Evolutionary conservation across 768 basidiomycete genomes (phyloP), one percentile per base, ranked within the genome.

Genomic region (Pleurotus pulmonarius): DNA sequence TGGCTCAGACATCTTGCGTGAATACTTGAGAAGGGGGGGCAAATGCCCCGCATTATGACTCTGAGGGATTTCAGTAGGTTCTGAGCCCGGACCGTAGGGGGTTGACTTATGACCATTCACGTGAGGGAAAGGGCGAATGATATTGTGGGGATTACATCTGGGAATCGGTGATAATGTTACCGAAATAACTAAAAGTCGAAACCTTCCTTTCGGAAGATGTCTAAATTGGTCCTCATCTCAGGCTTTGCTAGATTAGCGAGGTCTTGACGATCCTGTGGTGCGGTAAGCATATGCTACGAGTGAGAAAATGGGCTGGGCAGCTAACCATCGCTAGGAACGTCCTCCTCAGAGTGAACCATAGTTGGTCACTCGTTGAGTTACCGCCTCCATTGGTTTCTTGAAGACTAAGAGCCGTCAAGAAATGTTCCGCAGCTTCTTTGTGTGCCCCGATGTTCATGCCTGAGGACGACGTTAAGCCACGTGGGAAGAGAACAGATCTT

Each of bases 351-450:
- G 96, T 98, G 54, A 83, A 80, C 97, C 94, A 98, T 29, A 98
- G 75, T 60, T 93, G 90, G 56, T 88, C 84, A 58, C 89, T 93
- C 47, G 86, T 89, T 64, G 84, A 86, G 56, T 78, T 85, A 57
- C 75, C 83, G 1, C 81, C 81, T 6, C 51, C 51, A 39, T 53
- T 38, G 7, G 83, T 72, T 63, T 90, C 86, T 63, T 96, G 94
- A 65, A 94, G 75, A 11, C 80, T 81, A 39, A 97, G 73, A 0
- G 92, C 94, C 59, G 89, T 87, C 51, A 97, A 75, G 67, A 97
- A 90, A 71, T 99, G 97, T 63, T 99, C 97, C 3, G 93, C 92
- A 0, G 97, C 95, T 73, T 99, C 97, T 66, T 91, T 88, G 70
- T 91, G 82, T 7, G 94, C 93, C 7, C 94, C 95, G 51, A 98